Conservation (phyloP, 768 basidiomycete genomes). For the Hirschioporus abietinus region DNA sequence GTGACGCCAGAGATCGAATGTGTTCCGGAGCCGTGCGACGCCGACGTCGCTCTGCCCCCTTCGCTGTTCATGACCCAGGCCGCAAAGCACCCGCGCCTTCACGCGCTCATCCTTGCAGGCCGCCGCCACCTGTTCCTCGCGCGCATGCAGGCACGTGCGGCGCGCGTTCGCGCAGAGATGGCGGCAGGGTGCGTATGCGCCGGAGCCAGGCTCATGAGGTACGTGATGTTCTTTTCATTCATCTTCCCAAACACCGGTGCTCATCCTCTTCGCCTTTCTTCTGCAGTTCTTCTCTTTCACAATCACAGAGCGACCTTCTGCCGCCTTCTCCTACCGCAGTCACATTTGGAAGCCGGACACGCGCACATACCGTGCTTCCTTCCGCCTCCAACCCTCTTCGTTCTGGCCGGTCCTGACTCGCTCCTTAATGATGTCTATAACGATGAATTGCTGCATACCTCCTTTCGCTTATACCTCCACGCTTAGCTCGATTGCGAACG, state of each 20-base stretch:
- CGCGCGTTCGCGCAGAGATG: not conserved
- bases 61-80: constrained; percentile 57
- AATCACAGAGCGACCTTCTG: not conserved
- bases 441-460: not conserved
- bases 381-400: not conserved
- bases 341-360: not conserved
- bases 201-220: not conserved
- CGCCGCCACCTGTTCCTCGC: constrained; percentile 3
- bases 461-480: not conserved
- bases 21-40: not conserved
- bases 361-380: not conserved
- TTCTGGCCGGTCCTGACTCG: not conserved
- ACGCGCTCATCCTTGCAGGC: constrained; percentile 49
- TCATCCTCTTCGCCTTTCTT: not conserved
- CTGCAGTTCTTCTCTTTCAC: not conserved
- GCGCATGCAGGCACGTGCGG: not conserved
- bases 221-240: not conserved
- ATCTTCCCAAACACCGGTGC: not conserved
- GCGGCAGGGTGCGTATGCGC: not conserved
- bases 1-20: not conserved
- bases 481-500: too few species aligned
- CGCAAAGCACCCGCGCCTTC: constrained; percentile 43
- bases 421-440: not conserved
- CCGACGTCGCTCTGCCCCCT: not conserved
- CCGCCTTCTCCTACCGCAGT: not conserved